A percentile compares a stretch with the other conserved stretches of the same genome.
phyloP scores from a whole-genome alignment of 345 rosid species.

The Combretum micranthum region DNA sequence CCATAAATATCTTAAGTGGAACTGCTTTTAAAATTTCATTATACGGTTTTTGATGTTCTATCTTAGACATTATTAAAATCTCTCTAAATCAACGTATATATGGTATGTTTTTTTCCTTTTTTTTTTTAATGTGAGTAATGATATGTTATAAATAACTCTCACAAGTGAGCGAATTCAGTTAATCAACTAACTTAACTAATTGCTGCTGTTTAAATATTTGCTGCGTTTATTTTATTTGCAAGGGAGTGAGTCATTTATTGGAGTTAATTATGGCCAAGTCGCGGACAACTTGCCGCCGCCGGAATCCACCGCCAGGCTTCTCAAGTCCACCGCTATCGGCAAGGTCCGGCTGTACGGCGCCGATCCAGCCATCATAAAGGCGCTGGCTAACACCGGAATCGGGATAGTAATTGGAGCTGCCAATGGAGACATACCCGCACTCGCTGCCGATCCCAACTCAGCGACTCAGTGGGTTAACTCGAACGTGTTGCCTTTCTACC shows the following conservation, averaged over 20 bases:
- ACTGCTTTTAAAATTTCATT: no score
- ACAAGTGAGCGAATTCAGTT: no score
- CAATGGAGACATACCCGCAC: constrained; percentile 27
- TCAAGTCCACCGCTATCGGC: constrained; percentile 25
- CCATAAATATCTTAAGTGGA: no score
- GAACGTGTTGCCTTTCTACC: neutral
- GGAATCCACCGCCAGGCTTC: constrained; percentile 24
- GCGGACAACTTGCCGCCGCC: constrained; percentile 30
- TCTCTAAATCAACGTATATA: no score
- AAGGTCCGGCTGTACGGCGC: constrained; percentile 28
- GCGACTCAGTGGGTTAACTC: constrained; percentile 3
- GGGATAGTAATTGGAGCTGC: constrained; percentile 28
- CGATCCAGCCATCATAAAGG: constrained; percentile 25
- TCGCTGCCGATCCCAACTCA: constrained; percentile 29
- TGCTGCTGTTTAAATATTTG: no score
- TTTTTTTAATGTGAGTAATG: no score
- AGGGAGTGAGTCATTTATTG: constrained; percentile 23
- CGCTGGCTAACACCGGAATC: constrained; percentile 28
- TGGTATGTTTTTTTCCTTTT: no score
- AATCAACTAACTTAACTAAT: no score
- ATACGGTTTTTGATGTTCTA: no score
- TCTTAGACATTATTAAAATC: no score
- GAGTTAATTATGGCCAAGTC: constrained; percentile 27
- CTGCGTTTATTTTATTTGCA: neutral
- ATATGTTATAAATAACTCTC: no score